phyloP scores from a whole-genome alignment of 441 rosid species.

The Macaranga tanarius region DNA sequence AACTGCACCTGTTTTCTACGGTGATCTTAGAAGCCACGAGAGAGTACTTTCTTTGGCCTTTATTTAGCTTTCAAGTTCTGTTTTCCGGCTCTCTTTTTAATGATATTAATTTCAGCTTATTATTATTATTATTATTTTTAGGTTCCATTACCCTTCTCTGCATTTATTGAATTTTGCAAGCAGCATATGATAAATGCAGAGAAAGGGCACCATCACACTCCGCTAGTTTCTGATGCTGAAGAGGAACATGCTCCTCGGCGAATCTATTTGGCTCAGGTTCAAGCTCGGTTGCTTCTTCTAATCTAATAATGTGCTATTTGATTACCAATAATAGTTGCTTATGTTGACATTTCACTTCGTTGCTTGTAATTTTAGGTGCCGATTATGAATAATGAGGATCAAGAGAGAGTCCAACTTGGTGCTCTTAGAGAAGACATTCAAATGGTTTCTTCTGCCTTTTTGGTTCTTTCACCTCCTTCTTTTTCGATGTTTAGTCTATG shows the following conservation, averaged over 20 bases:
- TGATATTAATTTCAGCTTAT: neutral
- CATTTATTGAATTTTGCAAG: conserved; percentile 64
- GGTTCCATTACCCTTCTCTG: conserved; percentile 77
- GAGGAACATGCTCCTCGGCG: conserved; percentile 48
- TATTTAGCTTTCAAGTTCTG: neutral
- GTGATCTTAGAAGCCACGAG: conserved; percentile 87
- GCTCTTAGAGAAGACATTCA: conserved; percentile 63
- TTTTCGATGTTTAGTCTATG: conserved; percentile 15
- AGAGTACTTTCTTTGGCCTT: conserved; percentile 43
- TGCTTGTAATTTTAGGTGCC: conserved; percentile 48
- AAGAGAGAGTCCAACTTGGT: conserved; percentile 64
- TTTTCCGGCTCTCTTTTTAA: neutral
- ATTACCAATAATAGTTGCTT: neutral
- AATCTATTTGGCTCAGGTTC: conserved; percentile 82
- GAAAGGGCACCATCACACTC: conserved; percentile 14
- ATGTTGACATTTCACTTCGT: neutral
- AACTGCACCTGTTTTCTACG: conserved; percentile 74
- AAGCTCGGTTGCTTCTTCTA: neutral
- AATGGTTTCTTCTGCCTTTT: conserved; percentile 35
- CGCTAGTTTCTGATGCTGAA: conserved; percentile 28
- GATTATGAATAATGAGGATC: conserved; percentile 64
- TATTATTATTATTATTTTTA: conserved; percentile 21
- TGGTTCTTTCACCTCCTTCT: neutral
- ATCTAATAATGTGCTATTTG: neutral
- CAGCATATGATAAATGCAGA: conserved; percentile 39